A percentile compares a stretch with the other conserved stretches of the same genome.
phyloP scores from a whole-genome alignment of 768 basidiomycete species.

The Podaxis sp. region DNA sequence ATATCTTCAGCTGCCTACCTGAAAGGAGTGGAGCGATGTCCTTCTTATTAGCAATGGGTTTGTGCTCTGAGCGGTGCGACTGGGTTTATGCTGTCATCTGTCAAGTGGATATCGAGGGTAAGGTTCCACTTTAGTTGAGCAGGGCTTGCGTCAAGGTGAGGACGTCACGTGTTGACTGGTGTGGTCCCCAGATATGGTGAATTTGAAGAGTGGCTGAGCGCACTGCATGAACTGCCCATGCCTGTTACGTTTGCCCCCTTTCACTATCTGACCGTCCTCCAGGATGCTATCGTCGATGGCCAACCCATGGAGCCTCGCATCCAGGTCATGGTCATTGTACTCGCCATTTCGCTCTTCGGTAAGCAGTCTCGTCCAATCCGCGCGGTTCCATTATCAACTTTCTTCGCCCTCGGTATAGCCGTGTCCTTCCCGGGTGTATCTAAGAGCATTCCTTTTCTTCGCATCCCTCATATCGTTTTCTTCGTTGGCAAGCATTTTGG shows the following conservation, averaged over 20 bases:
- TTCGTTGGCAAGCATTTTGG: slow-evolving; percentile 90
- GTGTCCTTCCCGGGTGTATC: slow-evolving; percentile 73
- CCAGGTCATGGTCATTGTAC: slow-evolving; percentile 49
- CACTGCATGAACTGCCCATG: neutral
- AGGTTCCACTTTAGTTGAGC: no score
- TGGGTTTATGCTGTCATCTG: no score
- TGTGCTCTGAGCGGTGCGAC: no score
- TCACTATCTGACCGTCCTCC: neutral
- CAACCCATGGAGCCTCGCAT: slow-evolving; percentile 18
- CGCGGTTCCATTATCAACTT: slow-evolving; percentile 1
- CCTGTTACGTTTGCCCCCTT: neutral
- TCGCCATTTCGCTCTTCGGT: slow-evolving; percentile 67
- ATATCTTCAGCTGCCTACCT: no score
- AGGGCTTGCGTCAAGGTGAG: neutral
- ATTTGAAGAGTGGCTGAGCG: neutral
- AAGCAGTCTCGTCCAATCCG: slow-evolving; percentile 18
- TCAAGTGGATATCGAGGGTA: no score
- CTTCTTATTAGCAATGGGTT: no score
- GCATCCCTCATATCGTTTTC: slow-evolving; percentile 67
- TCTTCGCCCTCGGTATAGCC: slow-evolving; percentile 33
- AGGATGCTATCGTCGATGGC: neutral
- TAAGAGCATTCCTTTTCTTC: slow-evolving; percentile 46
- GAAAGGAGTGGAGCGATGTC: no score
- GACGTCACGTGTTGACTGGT: slow-evolving; percentile 13
- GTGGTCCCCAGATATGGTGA: slow-evolving; percentile 2